A percentile compares a stretch with the other conserved stretches of the same genome.
Conservation (phyloP, 768 basidiomycete species). For the Nidularia sp. region DNA sequence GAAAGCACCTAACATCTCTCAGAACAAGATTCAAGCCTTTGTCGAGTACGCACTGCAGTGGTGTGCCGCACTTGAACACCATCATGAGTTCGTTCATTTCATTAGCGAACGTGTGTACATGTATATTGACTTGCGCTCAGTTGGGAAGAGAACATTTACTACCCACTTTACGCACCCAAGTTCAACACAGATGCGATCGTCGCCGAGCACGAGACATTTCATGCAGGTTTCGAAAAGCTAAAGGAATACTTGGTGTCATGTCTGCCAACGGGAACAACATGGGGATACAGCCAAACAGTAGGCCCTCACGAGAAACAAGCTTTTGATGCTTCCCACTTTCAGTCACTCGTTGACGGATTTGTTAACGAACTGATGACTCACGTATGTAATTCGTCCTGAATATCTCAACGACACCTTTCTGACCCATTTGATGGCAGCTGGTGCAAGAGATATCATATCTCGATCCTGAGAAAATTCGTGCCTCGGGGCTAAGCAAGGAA, state of each 20-base stretch:
- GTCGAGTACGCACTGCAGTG: constrained; percentile 12
- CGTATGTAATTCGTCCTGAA: constrained; percentile 1
- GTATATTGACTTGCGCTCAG: constrained; percentile 1
- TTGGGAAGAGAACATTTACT: constrained; percentile 13
- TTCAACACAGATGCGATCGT: constrained; percentile 12
- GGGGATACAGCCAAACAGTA: constrained; percentile 11
- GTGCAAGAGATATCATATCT: constrained; percentile 12
- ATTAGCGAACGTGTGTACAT: not conserved
- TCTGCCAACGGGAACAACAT: constrained; percentile 11
- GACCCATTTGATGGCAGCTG: constrained; percentile 3
- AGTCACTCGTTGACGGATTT: constrained; percentile 8
- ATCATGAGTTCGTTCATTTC: constrained; percentile 8
- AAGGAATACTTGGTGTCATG: constrained; percentile 14
- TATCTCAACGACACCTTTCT: not conserved
- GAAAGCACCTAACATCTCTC: constrained; percentile 2
- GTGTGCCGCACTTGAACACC: constrained; percentile 11
- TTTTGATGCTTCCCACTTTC: constrained; percentile 5
- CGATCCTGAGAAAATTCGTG: constrained; percentile 10
- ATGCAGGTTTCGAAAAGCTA: constrained; percentile 8
- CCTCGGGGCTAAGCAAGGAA: constrained; percentile 11
- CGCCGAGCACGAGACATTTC: constrained; percentile 12
- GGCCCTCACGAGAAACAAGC: constrained; percentile 4
- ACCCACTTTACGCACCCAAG: constrained; percentile 11
- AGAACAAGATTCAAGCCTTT: constrained; percentile 6
- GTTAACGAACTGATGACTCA: constrained; percentile 7